These are phyloP conservation scores for Scheffersomyces illinoinensis DNA, from an alignment of 1,139 yeast genomes.

Conservation along the genomic window DNA sequence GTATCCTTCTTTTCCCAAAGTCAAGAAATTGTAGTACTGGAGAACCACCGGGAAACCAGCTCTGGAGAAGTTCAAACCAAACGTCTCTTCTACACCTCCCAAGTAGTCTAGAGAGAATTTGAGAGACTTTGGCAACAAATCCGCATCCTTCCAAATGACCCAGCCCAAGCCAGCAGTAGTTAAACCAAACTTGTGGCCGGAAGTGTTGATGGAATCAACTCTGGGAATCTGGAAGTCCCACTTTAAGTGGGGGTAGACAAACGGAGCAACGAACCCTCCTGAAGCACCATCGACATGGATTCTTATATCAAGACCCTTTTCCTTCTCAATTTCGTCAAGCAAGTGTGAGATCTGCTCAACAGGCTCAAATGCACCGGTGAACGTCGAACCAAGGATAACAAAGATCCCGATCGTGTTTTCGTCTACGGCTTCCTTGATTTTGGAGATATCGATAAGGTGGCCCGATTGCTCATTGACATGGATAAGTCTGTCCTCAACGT, in stretches of 20 bases:
- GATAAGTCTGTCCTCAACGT: slow-evolving; percentile 79
- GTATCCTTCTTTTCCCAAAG: slow-evolving; percentile 73
- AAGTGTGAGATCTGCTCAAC: slow-evolving; percentile 60
- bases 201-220: slow-evolving; percentile 84
- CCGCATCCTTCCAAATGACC: slow-evolving; percentile 76
- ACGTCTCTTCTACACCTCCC: slow-evolving; percentile 89
- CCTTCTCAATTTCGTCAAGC: slow-evolving; percentile 67
- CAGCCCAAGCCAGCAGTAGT: slow-evolving; percentile 92
- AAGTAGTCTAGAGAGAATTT: slow-evolving; percentile 79
- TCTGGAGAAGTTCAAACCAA: slow-evolving; percentile 83
- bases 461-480: slow-evolving; percentile 61
- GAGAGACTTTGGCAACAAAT: slow-evolving; percentile 66
- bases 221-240: slow-evolving; percentile 85
- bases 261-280: slow-evolving; percentile 88
- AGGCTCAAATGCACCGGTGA: slow-evolving; percentile 89
- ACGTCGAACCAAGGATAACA: slow-evolving; percentile 87
- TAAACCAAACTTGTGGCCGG: slow-evolving; percentile 92
- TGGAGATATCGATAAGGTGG: slow-evolving; percentile 62
- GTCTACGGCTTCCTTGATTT: slow-evolving; percentile 66
- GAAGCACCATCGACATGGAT: slow-evolving; percentile 95
- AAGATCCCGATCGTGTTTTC: slow-evolving; percentile 93
- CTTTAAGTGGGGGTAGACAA: slow-evolving; percentile 66
- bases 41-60: slow-evolving; percentile 90
- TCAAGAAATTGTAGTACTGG: slow-evolving; percentile 79
- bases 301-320: slow-evolving; percentile 68